phyloP scores from a whole-genome alignment of 2,329 filamentous ascomycete species.

The Coniella vitis region DNA sequence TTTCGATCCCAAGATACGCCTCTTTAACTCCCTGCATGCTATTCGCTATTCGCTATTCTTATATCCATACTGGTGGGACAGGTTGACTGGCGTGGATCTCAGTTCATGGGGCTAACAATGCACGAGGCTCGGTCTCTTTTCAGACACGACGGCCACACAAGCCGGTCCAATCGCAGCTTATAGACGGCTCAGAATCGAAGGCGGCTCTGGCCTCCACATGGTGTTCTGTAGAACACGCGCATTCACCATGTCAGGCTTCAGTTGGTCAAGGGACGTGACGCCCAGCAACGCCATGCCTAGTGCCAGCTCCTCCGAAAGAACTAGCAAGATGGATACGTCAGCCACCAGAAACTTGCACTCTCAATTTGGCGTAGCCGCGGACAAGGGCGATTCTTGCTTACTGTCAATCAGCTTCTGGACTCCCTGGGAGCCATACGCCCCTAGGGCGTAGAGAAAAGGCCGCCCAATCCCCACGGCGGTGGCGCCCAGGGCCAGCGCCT shows the following conservation, averaged over 20 bases:
- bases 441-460: slow-evolving; percentile 31
- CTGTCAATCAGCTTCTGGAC: slow-evolving; percentile 13
- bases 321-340: not conserved
- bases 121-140: no score
- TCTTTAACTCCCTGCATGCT: no score
- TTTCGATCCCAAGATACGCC: no score
- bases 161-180: not conserved
- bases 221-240: slow-evolving; percentile 25
- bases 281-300: slow-evolving; percentile 44
- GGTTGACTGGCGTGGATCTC: no score
- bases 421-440: slow-evolving; percentile 11
- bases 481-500: slow-evolving; percentile 46
- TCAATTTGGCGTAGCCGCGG: not conserved
- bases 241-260: slow-evolving; percentile 45
- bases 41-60: no score
- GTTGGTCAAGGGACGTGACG: slow-evolving; percentile 40
- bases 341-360: not conserved
- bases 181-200: slow-evolving; percentile 18
- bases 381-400: slow-evolving; percentile 2
- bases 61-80: no score
- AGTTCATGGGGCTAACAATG: no score
- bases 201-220: slow-evolving; percentile 27
- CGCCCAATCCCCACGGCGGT: slow-evolving; percentile 44
- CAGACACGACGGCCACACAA: no score
- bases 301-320: slow-evolving; percentile 23